Conservation (phyloP, 2,329 filamentous ascomycete species). For the Fusarium redolens region DNA sequence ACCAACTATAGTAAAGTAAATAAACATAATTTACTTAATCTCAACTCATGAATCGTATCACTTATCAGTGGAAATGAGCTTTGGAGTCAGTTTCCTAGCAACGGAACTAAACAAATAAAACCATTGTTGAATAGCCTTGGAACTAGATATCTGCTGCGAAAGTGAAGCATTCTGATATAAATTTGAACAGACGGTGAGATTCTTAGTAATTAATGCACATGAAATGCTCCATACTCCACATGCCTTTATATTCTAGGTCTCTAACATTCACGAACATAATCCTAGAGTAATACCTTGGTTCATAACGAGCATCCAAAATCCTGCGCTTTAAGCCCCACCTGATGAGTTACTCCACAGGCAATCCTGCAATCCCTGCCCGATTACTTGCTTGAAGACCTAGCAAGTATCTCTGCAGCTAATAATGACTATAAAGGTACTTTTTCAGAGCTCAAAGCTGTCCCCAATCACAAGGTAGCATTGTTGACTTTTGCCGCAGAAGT, state of each 20-base stretch:
- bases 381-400: not conserved
- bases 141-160: not conserved
- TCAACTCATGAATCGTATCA: slow-evolving; percentile 1
- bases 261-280: not conserved
- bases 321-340: slow-evolving; percentile 13
- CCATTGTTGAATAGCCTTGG: not conserved
- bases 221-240: not conserved
- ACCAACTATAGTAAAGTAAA: not conserved
- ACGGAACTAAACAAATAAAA: slow-evolving; percentile 12
- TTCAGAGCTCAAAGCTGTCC: not conserved
- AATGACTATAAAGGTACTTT: slow-evolving; percentile 28
- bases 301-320: not conserved
- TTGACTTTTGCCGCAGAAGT: slow-evolving; percentile 19
- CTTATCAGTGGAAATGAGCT: slow-evolving; percentile 9
- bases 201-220: not conserved
- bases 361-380: slow-evolving; percentile 22
- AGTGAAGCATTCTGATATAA: not conserved
- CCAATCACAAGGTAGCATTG: slow-evolving; percentile 39
- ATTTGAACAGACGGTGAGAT: not conserved
- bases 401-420: slow-evolving; percentile 28
- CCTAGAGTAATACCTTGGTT: not conserved
- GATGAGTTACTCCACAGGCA: slow-evolving; percentile 23
- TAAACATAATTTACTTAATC: not conserved
- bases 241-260: not conserved
- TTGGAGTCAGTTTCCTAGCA: slow-evolving; percentile 14